Conservation (phyloP, 2,329 filamentous ascomycete genomes). For the Stemphylium beticola region DNA sequence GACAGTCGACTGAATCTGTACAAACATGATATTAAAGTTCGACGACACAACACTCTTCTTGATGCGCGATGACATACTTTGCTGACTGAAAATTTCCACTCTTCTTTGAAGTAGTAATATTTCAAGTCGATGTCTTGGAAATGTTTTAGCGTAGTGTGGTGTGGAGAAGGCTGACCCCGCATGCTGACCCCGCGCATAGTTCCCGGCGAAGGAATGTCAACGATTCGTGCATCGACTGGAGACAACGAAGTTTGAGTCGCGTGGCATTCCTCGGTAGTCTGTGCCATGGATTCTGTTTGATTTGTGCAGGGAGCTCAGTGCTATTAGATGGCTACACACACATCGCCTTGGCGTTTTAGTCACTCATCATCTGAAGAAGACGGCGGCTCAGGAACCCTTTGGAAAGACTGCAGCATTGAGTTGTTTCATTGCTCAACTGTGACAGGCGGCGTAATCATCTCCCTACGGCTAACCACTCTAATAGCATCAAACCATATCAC, state of each 20-base stretch:
- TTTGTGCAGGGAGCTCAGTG: too few relatives aligned
- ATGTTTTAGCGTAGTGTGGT: slow-evolving; percentile 25
- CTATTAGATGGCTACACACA: background rate
- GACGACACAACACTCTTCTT: background rate
- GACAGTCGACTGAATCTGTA: background rate
- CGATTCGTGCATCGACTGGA: background rate
- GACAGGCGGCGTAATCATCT: slow-evolving; percentile 20
- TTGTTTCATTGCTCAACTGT: background rate
- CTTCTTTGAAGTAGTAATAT: background rate
- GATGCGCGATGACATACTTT: background rate
- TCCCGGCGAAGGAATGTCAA: slow-evolving; percentile 6
- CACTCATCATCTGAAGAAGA: background rate
- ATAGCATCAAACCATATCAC: slow-evolving; percentile 31
- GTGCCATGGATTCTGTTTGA: too few relatives aligned
- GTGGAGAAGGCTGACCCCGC: slow-evolving; percentile 21
- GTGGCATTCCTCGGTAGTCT: background rate
- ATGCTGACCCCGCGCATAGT: slow-evolving; percentile 18
- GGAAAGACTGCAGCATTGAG: background rate
- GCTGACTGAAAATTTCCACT: background rate
- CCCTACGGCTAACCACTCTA: slow-evolving; percentile 5
- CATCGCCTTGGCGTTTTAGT: background rate
- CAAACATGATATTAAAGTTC: background rate
- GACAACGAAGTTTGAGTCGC: slow-evolving; percentile 5
- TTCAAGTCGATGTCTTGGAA: slow-evolving; percentile 6
- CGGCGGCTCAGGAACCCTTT: background rate